These are phyloP conservation scores for Auriculariales sp. DNA, from an alignment of 768 basidiomycete genomes.

Conservation along the genomic window DNA sequence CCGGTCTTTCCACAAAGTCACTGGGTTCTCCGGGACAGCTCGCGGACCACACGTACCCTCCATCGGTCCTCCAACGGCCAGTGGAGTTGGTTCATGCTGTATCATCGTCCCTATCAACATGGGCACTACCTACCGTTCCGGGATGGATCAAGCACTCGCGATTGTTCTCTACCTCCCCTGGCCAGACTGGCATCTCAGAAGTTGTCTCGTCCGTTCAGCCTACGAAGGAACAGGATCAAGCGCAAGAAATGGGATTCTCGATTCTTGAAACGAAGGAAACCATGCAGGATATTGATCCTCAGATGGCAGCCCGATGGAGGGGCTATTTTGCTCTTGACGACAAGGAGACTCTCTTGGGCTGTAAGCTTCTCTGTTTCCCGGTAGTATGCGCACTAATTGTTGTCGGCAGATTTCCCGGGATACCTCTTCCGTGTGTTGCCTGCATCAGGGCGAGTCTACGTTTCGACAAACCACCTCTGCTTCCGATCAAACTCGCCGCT, in stretches of 20 bases:
- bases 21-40: no score
- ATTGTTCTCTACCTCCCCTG: no score
- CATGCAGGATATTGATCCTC: slow-evolving; percentile 32
- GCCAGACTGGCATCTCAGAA: no score
- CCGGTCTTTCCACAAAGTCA: no score
- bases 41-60: no score
- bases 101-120: no score
- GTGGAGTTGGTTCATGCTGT: no score
- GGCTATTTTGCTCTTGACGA: slow-evolving; percentile 76
- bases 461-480: slow-evolving; percentile 88
- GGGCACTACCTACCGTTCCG: no score
- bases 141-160: no score
- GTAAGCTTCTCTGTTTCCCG: slow-evolving; percentile 46
- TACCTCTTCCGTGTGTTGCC: slow-evolving; percentile 86
- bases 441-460: slow-evolving; percentile 71
- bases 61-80: no score
- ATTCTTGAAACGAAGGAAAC: slow-evolving; percentile 63
- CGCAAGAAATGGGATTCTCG: slow-evolving; percentile 60
- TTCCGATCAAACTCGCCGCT: slow-evolving; percentile 83
- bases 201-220: neutral
- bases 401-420: slow-evolving; percentile 69
- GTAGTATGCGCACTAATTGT: slow-evolving; percentile 2
- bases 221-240: no score
- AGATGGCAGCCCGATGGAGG: slow-evolving; percentile 62
- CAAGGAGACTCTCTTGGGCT: slow-evolving; percentile 73